Evolutionary conservation across 1,284 basidiomycete species (phyloP).

Genomic region (Takashimella koratensis): DNA sequence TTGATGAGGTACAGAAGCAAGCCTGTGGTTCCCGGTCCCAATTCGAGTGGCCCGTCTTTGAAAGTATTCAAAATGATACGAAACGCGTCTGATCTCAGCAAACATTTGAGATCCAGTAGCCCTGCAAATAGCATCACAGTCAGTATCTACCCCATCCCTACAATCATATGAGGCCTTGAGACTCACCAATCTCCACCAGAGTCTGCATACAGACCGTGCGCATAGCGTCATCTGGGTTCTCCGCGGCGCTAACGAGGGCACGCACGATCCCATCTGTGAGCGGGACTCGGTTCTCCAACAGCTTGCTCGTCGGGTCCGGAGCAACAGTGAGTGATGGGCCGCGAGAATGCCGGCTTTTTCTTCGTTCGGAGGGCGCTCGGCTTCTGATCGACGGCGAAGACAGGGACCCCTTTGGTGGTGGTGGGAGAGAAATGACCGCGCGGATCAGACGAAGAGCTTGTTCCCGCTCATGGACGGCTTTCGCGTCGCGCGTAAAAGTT

Average conservation of each 20-base stretch:
- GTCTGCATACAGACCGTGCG: conserved; percentile 81
- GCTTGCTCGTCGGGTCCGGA: conserved; percentile 9
- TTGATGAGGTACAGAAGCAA: conserved; percentile 83
- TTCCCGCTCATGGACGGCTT: conserved; percentile 77
- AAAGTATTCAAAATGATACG: conserved; percentile 81
- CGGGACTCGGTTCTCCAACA: conserved; percentile 24
- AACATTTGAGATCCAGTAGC: conserved; percentile 78
- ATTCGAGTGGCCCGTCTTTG: conserved; percentile 80
- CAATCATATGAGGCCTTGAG: conserved; percentile 1
- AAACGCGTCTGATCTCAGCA: conserved; percentile 77
- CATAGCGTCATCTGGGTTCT: conserved; percentile 88
- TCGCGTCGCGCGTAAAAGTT: conserved; percentile 77
- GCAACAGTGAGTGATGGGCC: neutral
- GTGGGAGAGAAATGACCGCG: conserved; percentile 59
- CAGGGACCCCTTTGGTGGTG: conserved; percentile 7
- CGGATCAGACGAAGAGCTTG: conserved; percentile 91
- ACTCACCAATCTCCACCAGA: conserved; percentile 80
- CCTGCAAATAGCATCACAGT: conserved; percentile 51
- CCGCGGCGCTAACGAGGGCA: conserved; percentile 84
- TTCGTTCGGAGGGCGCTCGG: neutral
- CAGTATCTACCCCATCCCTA: neutral
- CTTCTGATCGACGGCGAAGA: neutral
- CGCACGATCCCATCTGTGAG: conserved; percentile 69
- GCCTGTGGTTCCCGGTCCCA: conserved; percentile 77
- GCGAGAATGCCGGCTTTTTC: conserved; percentile 1